Base-by-base conservation (phyloP, 306 rosid genomes). In the Hippophae gyantsensis region DNA sequence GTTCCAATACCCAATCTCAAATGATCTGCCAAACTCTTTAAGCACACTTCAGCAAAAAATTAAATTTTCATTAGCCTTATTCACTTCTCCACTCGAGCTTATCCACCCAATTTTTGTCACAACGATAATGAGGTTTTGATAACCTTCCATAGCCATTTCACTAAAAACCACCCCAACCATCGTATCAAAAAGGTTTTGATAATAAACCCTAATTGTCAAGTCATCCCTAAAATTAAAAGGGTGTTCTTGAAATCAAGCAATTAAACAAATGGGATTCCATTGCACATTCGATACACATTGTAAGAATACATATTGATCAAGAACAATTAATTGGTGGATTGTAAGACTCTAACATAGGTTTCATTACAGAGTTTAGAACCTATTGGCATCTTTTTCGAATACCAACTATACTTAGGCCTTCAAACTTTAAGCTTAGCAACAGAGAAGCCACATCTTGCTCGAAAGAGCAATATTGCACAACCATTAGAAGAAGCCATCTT, bases 21-120 rank as follows among this genome's bases (percentile, higher is more conserved):
- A 32, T 90, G 95, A 54, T 64, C 64, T 67, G 85, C 68, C 6
- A 90, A 69, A 4, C 86, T 89, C 71, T 49, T 79, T 7, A 87
- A 71, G 72, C 85, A 90, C n/a, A 87, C 67, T 78, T 85, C 95
- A 0, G 96, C 95, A 54, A 83, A 90, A 0, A 6, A 54, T 80
- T 9, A 62, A 25, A 60, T 87, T 85, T 1, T 87, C 95, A 12
- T 90, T 92, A 1, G 58, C 75, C 66, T 90, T 96, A 7, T 43
- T 13, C 1, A 61, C 63, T 48, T 63, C 61, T 27, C 53, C 48
- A 45, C 89, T 75, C 1, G 63, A 47, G 69, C 86, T 85, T 7
- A 92, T 96, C 98, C 98, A 90, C 11, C 96, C 96, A 0, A 96
- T 87, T 73, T 87, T 96, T 0, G 92, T 76, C 7, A 90, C 96